phyloP scores from a whole-genome alignment of 1,139 yeast genomes.

The Yamadazyma sp. region DNA sequence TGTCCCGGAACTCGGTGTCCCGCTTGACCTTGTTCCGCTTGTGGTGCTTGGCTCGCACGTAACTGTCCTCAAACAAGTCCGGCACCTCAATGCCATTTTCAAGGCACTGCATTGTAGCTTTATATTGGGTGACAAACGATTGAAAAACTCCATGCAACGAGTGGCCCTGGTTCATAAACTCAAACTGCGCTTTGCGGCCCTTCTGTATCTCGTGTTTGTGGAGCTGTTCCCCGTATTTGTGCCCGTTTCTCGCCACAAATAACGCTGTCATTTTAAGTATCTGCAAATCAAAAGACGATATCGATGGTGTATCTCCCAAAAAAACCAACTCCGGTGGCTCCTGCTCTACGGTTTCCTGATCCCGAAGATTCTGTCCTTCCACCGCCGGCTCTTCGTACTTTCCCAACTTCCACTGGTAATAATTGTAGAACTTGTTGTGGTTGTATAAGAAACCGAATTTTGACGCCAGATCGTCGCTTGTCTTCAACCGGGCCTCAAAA shows the following conservation, averaged over 20 bases:
- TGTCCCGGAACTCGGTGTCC: conserved; percentile 26
- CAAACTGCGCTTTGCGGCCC: conserved; percentile 57
- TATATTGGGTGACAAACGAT: conserved; percentile 58
- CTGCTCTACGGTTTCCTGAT: neutral
- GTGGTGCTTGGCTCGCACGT: conserved; percentile 57
- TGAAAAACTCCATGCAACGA: conserved; percentile 58
- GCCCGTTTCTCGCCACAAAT: conserved; percentile 59
- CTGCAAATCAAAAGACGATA: conserved; percentile 65
- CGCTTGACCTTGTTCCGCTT: conserved; percentile 29
- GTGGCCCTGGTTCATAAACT: conserved; percentile 62
- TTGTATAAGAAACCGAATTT: conserved; percentile 65
- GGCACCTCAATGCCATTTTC: conserved; percentile 16
- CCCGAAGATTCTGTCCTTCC: too few species aligned
- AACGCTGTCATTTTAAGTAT: conserved; percentile 73
- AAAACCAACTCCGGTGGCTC: conserved; percentile 39
- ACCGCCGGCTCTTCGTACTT: neutral
- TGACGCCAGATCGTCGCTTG: conserved; percentile 40
- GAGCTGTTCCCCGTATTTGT: conserved; percentile 38
- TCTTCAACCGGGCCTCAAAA: conserved; percentile 61
- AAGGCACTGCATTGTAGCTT: conserved; percentile 27
- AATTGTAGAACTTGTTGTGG: conserved; percentile 55
- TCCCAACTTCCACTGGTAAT: conserved; percentile 48
- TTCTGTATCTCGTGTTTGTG: conserved; percentile 35
- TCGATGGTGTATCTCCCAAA: conserved; percentile 48
- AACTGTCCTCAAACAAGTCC: conserved; percentile 49